Percentiles rank a stretch among this genome's conserved stretches.
These are phyloP conservation scores for Candida tetrigidarum DNA, from an alignment of 1,139 yeast species.

Conservation along the genomic window DNA sequence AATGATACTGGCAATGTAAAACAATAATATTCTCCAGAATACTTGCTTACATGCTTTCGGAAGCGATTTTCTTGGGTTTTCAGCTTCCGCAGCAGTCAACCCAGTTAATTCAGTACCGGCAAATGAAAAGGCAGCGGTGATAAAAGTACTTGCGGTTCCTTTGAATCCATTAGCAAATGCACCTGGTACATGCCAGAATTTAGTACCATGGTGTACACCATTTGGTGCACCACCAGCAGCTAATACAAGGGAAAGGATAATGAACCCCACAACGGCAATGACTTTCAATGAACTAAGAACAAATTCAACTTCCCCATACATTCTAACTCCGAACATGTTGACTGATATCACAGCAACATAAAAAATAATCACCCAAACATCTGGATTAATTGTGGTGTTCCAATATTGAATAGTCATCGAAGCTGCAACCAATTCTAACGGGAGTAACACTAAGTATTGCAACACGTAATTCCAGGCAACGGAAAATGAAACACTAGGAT, in stretches of 20 bases:
- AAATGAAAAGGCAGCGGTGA: slow-evolving; percentile 47
- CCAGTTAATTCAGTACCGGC: slow-evolving; percentile 48
- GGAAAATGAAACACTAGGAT: slow-evolving; percentile 47
- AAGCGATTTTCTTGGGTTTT: slow-evolving; percentile 39
- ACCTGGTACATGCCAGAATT: slow-evolving; percentile 45
- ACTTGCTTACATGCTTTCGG: slow-evolving; percentile 49
- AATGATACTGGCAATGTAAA: slow-evolving; percentile 42
- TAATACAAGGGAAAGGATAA: slow-evolving; percentile 43
- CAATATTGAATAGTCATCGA: slow-evolving; percentile 46
- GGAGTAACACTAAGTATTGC: slow-evolving; percentile 38
- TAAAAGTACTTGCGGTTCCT: slow-evolving; percentile 45
- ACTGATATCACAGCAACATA: slow-evolving; percentile 40
- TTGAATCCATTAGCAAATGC: slow-evolving; percentile 49
- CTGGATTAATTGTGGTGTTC: slow-evolving; percentile 42
- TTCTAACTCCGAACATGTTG: slow-evolving; percentile 45
- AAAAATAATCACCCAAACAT: slow-evolving; percentile 43
- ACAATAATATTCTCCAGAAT: slow-evolving; percentile 48
- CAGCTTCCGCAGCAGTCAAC: slow-evolving; percentile 44
- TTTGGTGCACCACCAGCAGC: slow-evolving; percentile 46
- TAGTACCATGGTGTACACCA: slow-evolving; percentile 40
- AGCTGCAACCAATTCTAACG: slow-evolving; percentile 44
- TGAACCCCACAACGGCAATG: slow-evolving; percentile 42
- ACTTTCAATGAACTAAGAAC: slow-evolving; percentile 42
- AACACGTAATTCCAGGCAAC: slow-evolving; percentile 49
- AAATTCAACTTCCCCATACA: slow-evolving; percentile 51